Conservation (phyloP, 1,284 basidiomycete genomes). For the Tilletiopsis washingtonensis region DNA sequence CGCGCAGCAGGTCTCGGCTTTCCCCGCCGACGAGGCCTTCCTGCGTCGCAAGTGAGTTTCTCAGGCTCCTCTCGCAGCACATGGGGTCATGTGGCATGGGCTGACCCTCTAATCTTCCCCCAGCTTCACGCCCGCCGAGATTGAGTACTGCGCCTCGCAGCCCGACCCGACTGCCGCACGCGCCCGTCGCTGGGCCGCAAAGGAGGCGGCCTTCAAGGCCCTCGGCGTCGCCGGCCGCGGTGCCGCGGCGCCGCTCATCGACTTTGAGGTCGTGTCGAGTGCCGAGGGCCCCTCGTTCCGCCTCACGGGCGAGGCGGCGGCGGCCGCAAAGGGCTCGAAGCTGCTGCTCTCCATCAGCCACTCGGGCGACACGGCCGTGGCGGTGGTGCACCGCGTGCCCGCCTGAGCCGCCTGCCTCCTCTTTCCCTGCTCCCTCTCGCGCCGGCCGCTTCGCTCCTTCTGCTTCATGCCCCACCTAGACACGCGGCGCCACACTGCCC, state of each 20-base stretch:
- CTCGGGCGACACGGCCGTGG: constrained; percentile 45
- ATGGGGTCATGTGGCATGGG: too few relatives aligned
- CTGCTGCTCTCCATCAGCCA: constrained; percentile 84
- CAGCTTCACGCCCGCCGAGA: constrained; percentile 84
- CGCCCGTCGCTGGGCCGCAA: constrained; percentile 92
- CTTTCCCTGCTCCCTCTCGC: too few relatives aligned
- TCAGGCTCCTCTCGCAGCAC: too few relatives aligned
- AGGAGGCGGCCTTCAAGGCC: constrained; percentile 98
- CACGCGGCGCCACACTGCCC: too few relatives aligned
- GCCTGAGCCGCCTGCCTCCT: too few relatives aligned
- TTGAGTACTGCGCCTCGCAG: constrained; percentile 76
- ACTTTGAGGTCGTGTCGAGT: constrained; percentile 83
- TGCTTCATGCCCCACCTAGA: too few relatives aligned
- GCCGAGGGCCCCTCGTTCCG: constrained; percentile 58
- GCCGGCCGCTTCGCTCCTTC: too few relatives aligned
- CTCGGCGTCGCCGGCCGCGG: constrained; percentile 83
- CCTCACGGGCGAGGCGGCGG: constrained; percentile 62
- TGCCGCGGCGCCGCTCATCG: constrained; percentile 83
- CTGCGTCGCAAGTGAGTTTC: constrained; percentile 76
- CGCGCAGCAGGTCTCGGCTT: constrained; percentile 79
- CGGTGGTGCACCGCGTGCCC: constrained; percentile 29
- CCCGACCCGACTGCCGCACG: constrained; percentile 82
- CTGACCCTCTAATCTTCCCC: too few relatives aligned
- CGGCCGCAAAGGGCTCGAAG: constrained; percentile 59
- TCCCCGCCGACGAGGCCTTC: constrained; percentile 85